These are phyloP conservation scores for Theobroma grandiflorum DNA, from an alignment of 441 rosid genomes.

Conservation along the genomic window DNA sequence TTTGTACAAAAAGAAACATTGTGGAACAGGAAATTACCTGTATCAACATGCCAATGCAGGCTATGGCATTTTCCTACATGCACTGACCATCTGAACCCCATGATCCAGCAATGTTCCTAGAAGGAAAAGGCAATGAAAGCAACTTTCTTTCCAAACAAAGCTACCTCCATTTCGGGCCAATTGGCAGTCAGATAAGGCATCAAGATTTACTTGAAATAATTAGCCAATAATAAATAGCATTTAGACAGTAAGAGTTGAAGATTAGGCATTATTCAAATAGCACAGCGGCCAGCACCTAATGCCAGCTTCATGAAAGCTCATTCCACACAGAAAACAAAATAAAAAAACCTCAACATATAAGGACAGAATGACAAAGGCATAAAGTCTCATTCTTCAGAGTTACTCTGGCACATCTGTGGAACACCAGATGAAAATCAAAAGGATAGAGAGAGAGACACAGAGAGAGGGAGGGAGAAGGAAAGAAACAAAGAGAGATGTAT, in stretches of 20 bases:
- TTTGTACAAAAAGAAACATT: conserved; percentile 5
- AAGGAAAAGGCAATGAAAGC: background rate
- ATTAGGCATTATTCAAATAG: background rate
- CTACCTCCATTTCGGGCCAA: background rate
- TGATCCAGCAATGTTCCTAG: conserved; percentile 1
- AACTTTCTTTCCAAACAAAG: background rate
- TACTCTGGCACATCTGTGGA: background rate
- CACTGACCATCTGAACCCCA: background rate
- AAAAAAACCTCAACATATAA: background rate
- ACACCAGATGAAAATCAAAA: background rate
- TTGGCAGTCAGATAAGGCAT: background rate
- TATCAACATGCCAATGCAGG: conserved; percentile 1
- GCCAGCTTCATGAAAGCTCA: conserved; percentile 6
- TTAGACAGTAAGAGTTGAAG: background rate
- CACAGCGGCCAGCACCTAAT: background rate
- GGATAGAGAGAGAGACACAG: background rate
- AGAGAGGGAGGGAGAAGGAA: conserved; percentile 24
- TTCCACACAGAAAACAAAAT: no score
- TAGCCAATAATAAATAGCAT: background rate
- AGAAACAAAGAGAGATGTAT: conserved; percentile 26
- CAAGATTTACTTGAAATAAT: conserved; percentile 6
- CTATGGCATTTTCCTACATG: conserved; percentile 7
- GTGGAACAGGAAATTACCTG: conserved; percentile 28
- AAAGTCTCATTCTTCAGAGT: background rate
- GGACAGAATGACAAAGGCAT: background rate